phyloP scores from a whole-genome alignment of 1,284 basidiomycete species.

The Anthracocystis panici-leucophaei region DNA sequence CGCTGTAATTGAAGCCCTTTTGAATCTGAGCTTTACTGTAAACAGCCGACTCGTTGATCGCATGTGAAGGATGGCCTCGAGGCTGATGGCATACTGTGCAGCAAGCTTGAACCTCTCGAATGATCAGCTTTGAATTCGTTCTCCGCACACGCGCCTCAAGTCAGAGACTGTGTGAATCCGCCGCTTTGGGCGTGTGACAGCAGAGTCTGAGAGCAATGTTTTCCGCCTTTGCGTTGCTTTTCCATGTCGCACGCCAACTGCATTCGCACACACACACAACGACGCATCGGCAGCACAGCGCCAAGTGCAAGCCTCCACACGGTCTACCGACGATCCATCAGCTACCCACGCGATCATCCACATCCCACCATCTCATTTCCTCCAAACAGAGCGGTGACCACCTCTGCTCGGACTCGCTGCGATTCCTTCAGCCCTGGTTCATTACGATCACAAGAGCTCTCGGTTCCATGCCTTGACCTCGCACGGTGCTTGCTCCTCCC shows the following conservation, averaged over 20 bases:
- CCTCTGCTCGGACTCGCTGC: not conserved
- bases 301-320: conserved; percentile 1
- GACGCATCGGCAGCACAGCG: not conserved
- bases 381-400: not conserved
- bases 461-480: not conserved
- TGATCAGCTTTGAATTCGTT: no score
- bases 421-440: not conserved
- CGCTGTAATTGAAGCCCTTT: no score
- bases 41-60: no score
- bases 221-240: conserved; percentile 4
- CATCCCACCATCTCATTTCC: conserved; percentile 5
- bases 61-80: no score
- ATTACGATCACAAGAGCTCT: not conserved
- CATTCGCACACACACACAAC: not conserved
- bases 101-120: no score
- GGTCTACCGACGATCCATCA: conserved; percentile 1
- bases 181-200: conserved; percentile 1
- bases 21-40: no score
- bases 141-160: not conserved
- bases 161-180: not conserved
- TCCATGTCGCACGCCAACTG: conserved; percentile 1
- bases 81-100: no score
- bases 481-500: conserved; percentile 2
- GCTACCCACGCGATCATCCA: no score
- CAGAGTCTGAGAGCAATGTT: not conserved